Evolutionary conservation across 1,284 basidiomycete genomes (phyloP).

Genomic region (Ceraceosorus bombacis): DNA sequence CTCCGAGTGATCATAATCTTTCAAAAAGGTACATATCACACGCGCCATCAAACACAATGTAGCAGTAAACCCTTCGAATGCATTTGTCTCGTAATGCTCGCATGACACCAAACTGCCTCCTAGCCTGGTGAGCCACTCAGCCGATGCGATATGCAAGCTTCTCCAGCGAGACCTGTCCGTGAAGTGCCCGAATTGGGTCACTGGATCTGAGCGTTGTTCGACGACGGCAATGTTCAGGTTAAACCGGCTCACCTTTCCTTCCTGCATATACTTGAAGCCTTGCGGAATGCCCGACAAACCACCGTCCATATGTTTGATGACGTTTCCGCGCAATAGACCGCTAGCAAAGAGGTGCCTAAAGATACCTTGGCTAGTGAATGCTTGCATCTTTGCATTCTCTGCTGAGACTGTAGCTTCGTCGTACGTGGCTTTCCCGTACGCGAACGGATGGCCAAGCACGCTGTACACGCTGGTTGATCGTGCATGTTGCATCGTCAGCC

Average conservation of each 20-base stretch:
- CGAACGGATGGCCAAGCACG: conserved; percentile 27
- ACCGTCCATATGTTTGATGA: conserved; percentile 26
- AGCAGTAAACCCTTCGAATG: no score
- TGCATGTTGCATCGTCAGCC: background rate
- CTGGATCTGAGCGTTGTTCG: no score
- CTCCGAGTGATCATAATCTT: no score
- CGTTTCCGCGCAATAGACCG: conserved; percentile 32
- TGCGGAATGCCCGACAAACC: conserved; percentile 18
- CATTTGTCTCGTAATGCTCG: no score
- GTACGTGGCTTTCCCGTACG: conserved; percentile 26
- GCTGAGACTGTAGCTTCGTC: conserved; percentile 18
- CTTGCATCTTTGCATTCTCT: conserved; percentile 18
- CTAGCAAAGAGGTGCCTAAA: conserved; percentile 26
- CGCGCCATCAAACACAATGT: no score
- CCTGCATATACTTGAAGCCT: background rate
- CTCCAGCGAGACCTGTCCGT: no score
- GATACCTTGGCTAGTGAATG: conserved; percentile 18
- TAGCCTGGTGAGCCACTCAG: no score
- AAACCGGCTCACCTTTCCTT: background rate
- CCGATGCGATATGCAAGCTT: no score
- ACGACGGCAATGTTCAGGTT: no score
- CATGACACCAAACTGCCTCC: no score
- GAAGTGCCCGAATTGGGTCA: no score
- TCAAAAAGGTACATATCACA: no score
- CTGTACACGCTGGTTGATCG: conserved; percentile 24